Evolutionary conservation across 805 yeast species (phyloP).

Genomic region (Wickerhamomyces chaumierensis): DNA sequence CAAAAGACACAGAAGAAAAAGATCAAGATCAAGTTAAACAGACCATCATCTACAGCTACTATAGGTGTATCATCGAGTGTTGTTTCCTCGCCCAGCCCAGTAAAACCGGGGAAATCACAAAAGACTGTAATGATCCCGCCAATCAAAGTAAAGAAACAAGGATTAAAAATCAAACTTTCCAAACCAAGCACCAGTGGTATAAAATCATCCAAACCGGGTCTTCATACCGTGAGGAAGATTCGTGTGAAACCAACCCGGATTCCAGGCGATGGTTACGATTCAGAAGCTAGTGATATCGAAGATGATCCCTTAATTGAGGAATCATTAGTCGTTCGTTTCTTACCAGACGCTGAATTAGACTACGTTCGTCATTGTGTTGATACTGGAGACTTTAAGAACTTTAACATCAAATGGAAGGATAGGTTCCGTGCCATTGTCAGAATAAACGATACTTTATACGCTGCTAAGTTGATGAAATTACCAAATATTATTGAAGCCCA

Average conservation of each 20-base stretch:
- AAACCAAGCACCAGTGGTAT: neutral
- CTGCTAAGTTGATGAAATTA: slow-evolving; percentile 77
- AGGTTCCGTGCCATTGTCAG: slow-evolving; percentile 66
- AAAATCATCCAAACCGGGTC: neutral
- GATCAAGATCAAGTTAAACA: neutral
- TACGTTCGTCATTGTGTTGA: slow-evolving; percentile 68
- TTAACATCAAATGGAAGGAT: slow-evolving; percentile 76
- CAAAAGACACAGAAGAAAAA: neutral
- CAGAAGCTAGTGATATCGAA: slow-evolving; percentile 92
- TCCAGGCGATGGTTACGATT: slow-evolving; percentile 93
- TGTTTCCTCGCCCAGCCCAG: too few species aligned
- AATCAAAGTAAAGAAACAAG: neutral
- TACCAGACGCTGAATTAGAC: slow-evolving; percentile 59
- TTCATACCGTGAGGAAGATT: slow-evolving; percentile 15
- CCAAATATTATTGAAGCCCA: slow-evolving; percentile 83
- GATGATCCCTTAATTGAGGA: slow-evolving; percentile 91
- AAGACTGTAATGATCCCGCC: slow-evolving; percentile 4
- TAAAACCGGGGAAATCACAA: too few species aligned
- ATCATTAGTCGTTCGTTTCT: slow-evolving; percentile 67
- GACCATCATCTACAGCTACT: slow-evolving; percentile 23
- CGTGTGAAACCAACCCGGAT: slow-evolving; percentile 50
- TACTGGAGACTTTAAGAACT: slow-evolving; percentile 59
- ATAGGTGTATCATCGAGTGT: too few species aligned
- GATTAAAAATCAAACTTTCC: neutral
- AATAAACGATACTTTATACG: slow-evolving; percentile 60